phyloP scores from a whole-genome alignment of 2,329 filamentous ascomycete species.

The Albifimbria verrucaria region DNA sequence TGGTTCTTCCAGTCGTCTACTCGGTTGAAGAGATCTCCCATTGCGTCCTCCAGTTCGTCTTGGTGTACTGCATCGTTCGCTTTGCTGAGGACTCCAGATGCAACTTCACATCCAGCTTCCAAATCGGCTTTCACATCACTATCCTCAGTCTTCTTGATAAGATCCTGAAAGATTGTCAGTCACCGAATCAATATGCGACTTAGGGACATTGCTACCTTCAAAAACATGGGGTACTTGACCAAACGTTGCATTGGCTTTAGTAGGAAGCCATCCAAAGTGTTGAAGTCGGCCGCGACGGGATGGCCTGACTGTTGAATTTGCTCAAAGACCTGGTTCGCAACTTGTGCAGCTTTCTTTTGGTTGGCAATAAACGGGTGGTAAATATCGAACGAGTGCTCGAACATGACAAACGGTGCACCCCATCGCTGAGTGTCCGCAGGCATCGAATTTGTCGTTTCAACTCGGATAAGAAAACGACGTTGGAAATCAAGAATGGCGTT shows the following conservation, averaged over 20 bases:
- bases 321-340: slow-evolving; percentile 82
- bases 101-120: slow-evolving; percentile 71
- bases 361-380: slow-evolving; percentile 98
- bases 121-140: slow-evolving; percentile 70
- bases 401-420: slow-evolving; percentile 85
- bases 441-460: slow-evolving; percentile 91
- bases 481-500: slow-evolving; percentile 95
- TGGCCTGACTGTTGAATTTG: slow-evolving; percentile 76
- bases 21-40: slow-evolving; percentile 74
- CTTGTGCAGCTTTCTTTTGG: slow-evolving; percentile 82
- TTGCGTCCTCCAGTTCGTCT: slow-evolving; percentile 77
- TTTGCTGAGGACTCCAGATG: slow-evolving; percentile 75
- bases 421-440: slow-evolving; percentile 77
- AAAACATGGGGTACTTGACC: slow-evolving; percentile 87
- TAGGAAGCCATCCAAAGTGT: slow-evolving; percentile 86
- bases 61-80: slow-evolving; percentile 91
- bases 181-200: slow-evolving; percentile 3
- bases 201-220: slow-evolving; percentile 58
- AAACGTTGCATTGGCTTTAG: slow-evolving; percentile 95
- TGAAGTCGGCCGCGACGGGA: slow-evolving; percentile 80
- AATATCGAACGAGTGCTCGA: slow-evolving; percentile 84
- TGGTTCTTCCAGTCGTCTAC: slow-evolving; percentile 99
- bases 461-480: slow-evolving; percentile 87
- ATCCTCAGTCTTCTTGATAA: slow-evolving; percentile 81
- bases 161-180: slow-evolving; percentile 56